Percentiles rank a stretch among this genome's conserved stretches.
phyloP scores from a whole-genome alignment of 2,329 filamentous ascomycete species.

The Bertia moriformis region DNA sequence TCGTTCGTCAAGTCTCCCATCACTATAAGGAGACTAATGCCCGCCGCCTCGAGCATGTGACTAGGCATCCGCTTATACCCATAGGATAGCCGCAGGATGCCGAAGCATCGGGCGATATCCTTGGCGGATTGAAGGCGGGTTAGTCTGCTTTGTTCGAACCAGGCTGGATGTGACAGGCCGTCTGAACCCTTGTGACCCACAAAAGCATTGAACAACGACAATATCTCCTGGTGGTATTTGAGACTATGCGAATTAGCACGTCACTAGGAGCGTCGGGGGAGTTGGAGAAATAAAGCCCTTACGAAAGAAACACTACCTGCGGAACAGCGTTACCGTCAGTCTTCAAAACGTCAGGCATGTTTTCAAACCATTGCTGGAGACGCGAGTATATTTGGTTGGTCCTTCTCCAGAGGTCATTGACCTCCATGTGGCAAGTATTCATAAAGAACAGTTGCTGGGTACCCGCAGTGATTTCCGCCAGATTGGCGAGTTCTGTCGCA shows the following conservation, averaged over 20 bases:
- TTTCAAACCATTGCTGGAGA: too few species aligned
- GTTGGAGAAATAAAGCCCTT: too few species aligned
- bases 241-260: too few species aligned
- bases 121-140: not conserved
- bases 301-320: too few species aligned
- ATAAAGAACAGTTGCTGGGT: not conserved
- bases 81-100: not conserved
- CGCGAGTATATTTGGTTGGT: too few species aligned
- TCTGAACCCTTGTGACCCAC: not conserved
- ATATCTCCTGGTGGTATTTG: not conserved
- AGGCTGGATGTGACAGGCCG: not conserved
- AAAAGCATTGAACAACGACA: not conserved
- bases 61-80: not conserved
- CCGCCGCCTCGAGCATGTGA: not conserved
- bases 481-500: constrained; percentile 4
- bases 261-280: too few species aligned
- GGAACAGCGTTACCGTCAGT: too few species aligned
- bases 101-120: not conserved
- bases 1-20: not conserved
- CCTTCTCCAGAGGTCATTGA: not conserved
- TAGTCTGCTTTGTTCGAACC: not conserved
- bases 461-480: not conserved
- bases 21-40: not conserved
- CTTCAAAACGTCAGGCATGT: too few species aligned
- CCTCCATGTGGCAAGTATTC: not conserved